Evolutionary conservation across 108 stramenopile genomes (phyloP).

Genomic region (Aureococcus anophagefferens): DNA sequence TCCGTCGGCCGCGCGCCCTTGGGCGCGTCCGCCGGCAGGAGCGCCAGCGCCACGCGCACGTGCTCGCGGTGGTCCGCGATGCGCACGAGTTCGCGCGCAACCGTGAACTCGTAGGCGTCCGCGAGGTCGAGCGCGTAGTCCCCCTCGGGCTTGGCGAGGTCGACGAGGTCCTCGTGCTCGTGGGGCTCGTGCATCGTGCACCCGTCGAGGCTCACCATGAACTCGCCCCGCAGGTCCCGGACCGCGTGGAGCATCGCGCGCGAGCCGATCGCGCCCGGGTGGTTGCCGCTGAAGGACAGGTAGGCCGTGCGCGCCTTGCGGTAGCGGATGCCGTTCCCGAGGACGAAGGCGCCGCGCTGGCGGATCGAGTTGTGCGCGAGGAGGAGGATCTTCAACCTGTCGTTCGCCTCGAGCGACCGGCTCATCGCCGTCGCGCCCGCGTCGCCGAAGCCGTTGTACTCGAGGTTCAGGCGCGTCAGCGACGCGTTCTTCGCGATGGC

Average conservation of each 20-base stretch:
- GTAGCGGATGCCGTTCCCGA: not conserved
- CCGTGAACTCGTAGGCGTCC: constrained; percentile 3
- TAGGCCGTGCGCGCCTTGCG: not conserved
- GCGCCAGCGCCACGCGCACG: too few species aligned
- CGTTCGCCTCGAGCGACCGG: constrained; percentile 1
- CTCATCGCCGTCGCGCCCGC: constrained; percentile 1
- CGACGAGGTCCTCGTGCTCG: constrained; percentile 1
- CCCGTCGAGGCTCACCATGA: not conserved
- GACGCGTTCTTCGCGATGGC: constrained; percentile 13
- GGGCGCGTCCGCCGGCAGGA: too few species aligned
- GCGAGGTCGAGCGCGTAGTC: constrained; percentile 1
- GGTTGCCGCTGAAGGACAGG: not conserved
- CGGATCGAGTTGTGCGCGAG: constrained; percentile 1
- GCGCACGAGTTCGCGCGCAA: not conserved
- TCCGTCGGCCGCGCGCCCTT: too few species aligned
- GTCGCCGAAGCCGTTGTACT: constrained; percentile 21
- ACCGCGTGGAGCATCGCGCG: not conserved
- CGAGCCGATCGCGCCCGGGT: not conserved
- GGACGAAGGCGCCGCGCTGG: not conserved
- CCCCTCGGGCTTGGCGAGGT: not conserved
- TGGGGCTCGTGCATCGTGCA: not conserved
- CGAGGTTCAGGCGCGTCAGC: constrained; percentile 8
- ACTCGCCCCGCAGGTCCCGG: not conserved
- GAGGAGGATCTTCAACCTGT: not conserved
- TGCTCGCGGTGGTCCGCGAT: constrained; percentile 3